Evolutionary conservation across 352 stramenopile genomes (phyloP), one percentile per base, ranked within the genome.

Genomic region (Thraustotheca clavata): DNA sequence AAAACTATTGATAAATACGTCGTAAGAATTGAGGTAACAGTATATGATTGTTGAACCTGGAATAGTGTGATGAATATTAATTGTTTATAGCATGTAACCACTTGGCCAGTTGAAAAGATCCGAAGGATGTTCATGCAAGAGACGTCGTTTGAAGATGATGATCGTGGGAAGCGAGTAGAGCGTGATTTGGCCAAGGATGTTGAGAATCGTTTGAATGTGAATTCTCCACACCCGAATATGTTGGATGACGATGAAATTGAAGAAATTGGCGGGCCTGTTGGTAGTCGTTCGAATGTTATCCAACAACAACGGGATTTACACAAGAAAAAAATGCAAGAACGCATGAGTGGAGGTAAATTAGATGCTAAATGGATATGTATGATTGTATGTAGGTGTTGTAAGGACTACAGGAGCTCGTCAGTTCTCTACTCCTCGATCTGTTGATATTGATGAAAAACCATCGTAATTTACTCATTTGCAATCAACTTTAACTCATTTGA

Each of bases 251-350:
- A 88, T 57, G 76, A 90, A 32, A 81, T 89, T 46, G 74, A 91
- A 32, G 82, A 91, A 38, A 62, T 72, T 8, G 73, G 75, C 33
- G 76, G 76, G 3, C 66, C 69, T 18, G 77, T 73, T 0, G 83
- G 80, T 26, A 85, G 80, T 18, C 76, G 83, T 31, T 88, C 80
- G 9, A 87, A 55, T 52, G 83, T 91, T 20, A 91, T 93, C 50
- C 81, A 93, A 65, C 83, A 93, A 65, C 83, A 93, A 60, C 81
- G 82, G 1, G 83, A 93, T 29, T 62, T 91, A 20, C 83, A 93
- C 70, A 93, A 90, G 73, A 93, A 91, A 65, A 93, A 91, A 65
- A 75, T 92, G 0, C 83, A 92, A 41, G 82, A 89, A 36, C 78
- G 83, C 57, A 87, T 91, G 79, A 84, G 77, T 47, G 81, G 76